Conservation (phyloP, 345 rosid species). For the Stellera chamaejasme region DNA sequence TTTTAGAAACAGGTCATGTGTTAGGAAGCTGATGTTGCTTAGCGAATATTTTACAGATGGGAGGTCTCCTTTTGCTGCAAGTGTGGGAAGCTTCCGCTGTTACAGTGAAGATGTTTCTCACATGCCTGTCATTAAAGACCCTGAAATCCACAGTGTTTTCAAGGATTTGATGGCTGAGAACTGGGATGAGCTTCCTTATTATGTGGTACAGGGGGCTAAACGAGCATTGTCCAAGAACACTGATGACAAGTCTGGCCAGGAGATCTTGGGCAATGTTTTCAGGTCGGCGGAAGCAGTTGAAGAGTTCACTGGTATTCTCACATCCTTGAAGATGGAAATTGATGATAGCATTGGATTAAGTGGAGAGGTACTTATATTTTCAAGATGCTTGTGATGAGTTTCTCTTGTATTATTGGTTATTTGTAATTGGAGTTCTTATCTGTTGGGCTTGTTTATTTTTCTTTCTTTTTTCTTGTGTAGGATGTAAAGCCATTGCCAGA, state of each 20-base stretch:
- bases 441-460: no score
- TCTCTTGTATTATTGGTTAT: background rate
- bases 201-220: slow-evolving; percentile 43
- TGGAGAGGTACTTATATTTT: slow-evolving; percentile 61
- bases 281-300: slow-evolving; percentile 89
- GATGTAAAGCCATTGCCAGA: slow-evolving; percentile 60
- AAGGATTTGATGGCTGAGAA: slow-evolving; percentile 78
- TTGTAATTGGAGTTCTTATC: slow-evolving; percentile 4
- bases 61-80: slow-evolving; percentile 29
- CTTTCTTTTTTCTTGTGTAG: slow-evolving; percentile 37
- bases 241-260: slow-evolving; percentile 74
- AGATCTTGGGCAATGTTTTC: slow-evolving; percentile 52
- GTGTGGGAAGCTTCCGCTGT: slow-evolving; percentile 37
- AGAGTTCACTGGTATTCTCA: slow-evolving; percentile 66
- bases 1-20: background rate
- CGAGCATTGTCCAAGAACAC: slow-evolving; percentile 46
- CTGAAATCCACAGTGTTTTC: slow-evolving; percentile 42
- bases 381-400: background rate
- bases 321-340: slow-evolving; percentile 71
- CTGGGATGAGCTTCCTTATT: slow-evolving; percentile 69
- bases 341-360: slow-evolving; percentile 81
- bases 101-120: slow-evolving; percentile 58
- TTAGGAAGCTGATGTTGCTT: slow-evolving; percentile 6
- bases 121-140: slow-evolving; percentile 60
- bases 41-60: slow-evolving; percentile 27